Percentiles rank a stretch among this genome's conserved stretches.
phyloP scores from a whole-genome alignment of 176 grass and related monocot species.

The Triticum aestivum region DNA sequence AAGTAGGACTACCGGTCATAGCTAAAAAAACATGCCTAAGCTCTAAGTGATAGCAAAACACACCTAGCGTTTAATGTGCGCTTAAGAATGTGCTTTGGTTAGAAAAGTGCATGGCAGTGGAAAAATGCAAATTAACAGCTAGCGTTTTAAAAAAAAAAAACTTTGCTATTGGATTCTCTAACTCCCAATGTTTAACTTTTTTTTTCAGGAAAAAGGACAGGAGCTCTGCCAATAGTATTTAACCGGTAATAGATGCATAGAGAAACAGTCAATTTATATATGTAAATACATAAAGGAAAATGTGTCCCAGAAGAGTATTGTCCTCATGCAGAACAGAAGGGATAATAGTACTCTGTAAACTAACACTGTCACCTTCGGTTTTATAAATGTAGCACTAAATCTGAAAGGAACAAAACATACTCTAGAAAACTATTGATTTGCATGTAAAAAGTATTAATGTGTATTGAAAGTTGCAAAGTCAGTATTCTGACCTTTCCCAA shows the following conservation, averaged over 20 bases:
- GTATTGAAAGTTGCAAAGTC: neutral
- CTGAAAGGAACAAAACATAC: neutral
- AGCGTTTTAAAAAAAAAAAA: no score
- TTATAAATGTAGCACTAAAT: neutral
- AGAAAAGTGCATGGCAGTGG: no score
- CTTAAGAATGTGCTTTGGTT: no score
- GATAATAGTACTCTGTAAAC: neutral
- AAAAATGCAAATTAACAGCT: no score
- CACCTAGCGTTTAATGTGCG: no score
- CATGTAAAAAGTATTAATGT: neutral
- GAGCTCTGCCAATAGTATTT: neutral
- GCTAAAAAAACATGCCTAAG: no score
- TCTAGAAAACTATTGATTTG: neutral
- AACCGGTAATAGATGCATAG: conserved; percentile 1
- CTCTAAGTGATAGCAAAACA: no score
- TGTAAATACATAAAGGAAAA: neutral
- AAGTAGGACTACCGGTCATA: neutral
- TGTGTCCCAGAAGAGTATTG: neutral
- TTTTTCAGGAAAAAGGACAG: neutral
- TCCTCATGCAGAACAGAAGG: conserved; percentile 1
- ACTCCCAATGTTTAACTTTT: neutral
- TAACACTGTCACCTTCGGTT: conserved; percentile 14
- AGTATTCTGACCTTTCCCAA: conserved; percentile 39
- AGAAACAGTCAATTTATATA: neutral
- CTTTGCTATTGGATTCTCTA: neutral